phyloP scores from a whole-genome alignment of 179 eudicot genomes.

The Corrigiola litoralis region DNA sequence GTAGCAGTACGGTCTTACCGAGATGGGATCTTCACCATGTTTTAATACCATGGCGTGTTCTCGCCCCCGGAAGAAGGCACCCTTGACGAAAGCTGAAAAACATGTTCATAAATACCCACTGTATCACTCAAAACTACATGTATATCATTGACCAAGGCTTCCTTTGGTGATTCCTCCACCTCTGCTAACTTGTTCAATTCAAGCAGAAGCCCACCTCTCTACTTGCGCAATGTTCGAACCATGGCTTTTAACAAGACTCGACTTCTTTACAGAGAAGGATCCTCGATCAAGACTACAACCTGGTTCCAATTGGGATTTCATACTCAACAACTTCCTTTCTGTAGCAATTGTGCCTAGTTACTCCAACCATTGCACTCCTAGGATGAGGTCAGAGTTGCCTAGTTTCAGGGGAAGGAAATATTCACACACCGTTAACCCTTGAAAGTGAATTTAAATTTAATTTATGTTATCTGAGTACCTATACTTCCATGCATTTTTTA shows the following conservation, averaged over 20 bases:
- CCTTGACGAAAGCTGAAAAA: not conserved
- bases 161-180: no score
- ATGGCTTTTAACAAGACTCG: not conserved
- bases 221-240: not conserved
- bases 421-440: not conserved
- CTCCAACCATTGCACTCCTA: not conserved
- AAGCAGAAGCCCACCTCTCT: not conserved
- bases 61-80: not conserved
- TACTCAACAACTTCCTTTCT: not conserved
- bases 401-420: not conserved
- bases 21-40: not conserved
- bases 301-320: not conserved
- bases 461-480: no score
- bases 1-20: not conserved
- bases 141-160: not conserved
- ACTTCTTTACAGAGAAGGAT: not conserved
- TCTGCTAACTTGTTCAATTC: not conserved
- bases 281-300: not conserved
- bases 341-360: not conserved
- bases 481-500: no score
- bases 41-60: not conserved
- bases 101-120: not conserved
- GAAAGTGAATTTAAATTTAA: no score
- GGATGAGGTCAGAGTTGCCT: not conserved
- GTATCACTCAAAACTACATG: not conserved